Percentiles rank a stretch among this genome's conserved stretches.
Conservation (phyloP, 495 filamentous ascomycete species). For the Chaetomium fimeti region DNA sequence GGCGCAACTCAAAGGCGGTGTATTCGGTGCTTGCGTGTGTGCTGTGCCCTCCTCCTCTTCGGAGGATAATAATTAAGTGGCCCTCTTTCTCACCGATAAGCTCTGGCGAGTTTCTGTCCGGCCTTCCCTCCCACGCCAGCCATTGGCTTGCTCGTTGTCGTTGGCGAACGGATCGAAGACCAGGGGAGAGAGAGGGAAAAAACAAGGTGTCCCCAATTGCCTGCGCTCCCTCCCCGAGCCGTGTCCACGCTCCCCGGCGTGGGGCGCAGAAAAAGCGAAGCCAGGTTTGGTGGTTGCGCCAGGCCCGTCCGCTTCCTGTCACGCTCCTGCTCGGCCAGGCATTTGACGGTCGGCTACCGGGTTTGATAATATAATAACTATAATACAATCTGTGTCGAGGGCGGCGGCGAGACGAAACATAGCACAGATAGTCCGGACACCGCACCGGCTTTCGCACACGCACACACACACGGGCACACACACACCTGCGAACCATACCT, state of each 20-base stretch:
- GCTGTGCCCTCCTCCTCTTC: neutral
- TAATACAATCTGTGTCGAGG: neutral
- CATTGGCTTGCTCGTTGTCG: no score
- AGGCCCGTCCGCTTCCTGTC: no score
- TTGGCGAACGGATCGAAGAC: no score
- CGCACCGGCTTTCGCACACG: no score
- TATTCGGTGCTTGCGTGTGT: neutral
- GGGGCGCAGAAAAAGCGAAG: conserved; percentile 18
- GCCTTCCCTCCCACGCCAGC: no score
- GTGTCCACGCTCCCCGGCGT: conserved; percentile 5
- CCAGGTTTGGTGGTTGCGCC: conserved; percentile 6
- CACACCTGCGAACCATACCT: conserved; percentile 35
- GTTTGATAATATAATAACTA: neutral
- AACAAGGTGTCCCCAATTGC: neutral
- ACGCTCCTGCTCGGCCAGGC: no score
- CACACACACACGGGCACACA: neutral
- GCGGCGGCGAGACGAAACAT: neutral
- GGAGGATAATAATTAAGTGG: neutral
- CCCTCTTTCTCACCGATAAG: neutral
- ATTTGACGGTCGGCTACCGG: neutral
- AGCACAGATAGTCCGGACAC: neutral
- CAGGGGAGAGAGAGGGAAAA: neutral
- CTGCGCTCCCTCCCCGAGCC: neutral
- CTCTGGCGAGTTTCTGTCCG: neutral
- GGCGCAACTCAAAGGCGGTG: no score